Conservation (phyloP, 306 rosid species). For the Parietaria judaica region DNA sequence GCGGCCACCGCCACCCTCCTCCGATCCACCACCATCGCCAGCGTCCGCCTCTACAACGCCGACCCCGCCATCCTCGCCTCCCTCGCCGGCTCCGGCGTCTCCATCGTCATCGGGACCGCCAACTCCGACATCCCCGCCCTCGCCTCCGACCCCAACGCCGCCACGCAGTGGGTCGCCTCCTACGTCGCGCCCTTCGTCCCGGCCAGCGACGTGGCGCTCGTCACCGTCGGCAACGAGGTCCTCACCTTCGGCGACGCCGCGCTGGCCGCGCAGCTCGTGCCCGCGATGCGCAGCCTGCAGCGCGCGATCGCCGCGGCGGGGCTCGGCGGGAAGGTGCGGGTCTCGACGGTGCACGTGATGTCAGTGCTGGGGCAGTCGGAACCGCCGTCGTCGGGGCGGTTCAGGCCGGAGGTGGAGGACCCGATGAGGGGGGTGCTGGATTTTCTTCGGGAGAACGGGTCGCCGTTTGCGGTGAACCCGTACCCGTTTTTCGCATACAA, state of each 20-base stretch:
- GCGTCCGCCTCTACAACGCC: slow-evolving; percentile 59
- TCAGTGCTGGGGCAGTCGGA: slow-evolving; percentile 59
- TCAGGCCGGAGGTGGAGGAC: slow-evolving; percentile 35
- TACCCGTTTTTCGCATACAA: slow-evolving; percentile 81
- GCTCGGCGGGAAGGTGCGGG: slow-evolving; percentile 56
- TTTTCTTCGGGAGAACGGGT: slow-evolving; percentile 48
- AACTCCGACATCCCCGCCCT: slow-evolving; percentile 62
- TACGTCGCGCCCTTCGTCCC: slow-evolving; percentile 45
- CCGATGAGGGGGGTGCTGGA: slow-evolving; percentile 36
- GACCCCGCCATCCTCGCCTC: slow-evolving; percentile 56
- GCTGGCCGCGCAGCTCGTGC: slow-evolving; percentile 52
- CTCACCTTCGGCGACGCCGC: slow-evolving; percentile 39
- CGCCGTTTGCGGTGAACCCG: slow-evolving; percentile 70
- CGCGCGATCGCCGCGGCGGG: slow-evolving; percentile 44
- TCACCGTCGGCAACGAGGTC: slow-evolving; percentile 86
- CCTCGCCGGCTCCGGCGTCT: slow-evolving; percentile 56
- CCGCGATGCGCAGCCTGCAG: slow-evolving; percentile 75
- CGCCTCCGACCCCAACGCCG: slow-evolving; percentile 59
- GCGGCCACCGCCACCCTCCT: slow-evolving; percentile 41
- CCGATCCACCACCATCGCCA: slow-evolving; percentile 51
- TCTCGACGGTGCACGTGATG: slow-evolving; percentile 84
- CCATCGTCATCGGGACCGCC: slow-evolving; percentile 45
- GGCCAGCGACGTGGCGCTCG: slow-evolving; percentile 50
- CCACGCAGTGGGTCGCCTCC: slow-evolving; percentile 57
- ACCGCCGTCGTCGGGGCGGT: slow-evolving; percentile 75